A percentile compares a stretch with the other conserved stretches of the same genome.
Evolutionary conservation across 768 basidiomycete species (phyloP).

Genomic region (Lanmaoa pseudosensibilis): DNA sequence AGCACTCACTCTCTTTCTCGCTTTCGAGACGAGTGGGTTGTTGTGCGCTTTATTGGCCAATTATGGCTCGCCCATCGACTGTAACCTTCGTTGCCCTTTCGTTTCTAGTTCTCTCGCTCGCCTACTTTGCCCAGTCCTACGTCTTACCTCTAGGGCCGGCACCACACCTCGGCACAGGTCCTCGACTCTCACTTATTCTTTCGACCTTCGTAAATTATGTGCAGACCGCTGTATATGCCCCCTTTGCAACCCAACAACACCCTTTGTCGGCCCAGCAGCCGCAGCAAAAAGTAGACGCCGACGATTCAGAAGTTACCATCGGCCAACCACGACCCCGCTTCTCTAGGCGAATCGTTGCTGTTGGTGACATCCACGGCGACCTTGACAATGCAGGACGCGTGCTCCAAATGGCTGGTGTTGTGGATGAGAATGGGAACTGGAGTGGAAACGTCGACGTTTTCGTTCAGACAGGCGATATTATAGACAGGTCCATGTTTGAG

Average conservation of each 20-base stretch:
- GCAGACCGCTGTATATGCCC: slow-evolving; percentile 20
- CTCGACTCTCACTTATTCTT: slow-evolving; percentile 20
- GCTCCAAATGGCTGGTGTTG: slow-evolving; percentile 75
- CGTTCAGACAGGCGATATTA: slow-evolving; percentile 95
- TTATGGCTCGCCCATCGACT: slow-evolving; percentile 28
- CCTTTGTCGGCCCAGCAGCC: slow-evolving; percentile 9
- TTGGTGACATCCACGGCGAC: slow-evolving; percentile 94
- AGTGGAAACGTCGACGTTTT: slow-evolving; percentile 79
- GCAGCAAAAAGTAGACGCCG: not conserved
- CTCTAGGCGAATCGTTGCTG: slow-evolving; percentile 67
- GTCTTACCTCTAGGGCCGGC: slow-evolving; percentile 34
- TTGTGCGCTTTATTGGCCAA: not conserved
- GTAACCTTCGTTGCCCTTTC: slow-evolving; percentile 22
- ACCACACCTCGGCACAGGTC: slow-evolving; percentile 30
- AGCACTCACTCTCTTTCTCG: not conserved
- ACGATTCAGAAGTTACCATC: slow-evolving; percentile 11
- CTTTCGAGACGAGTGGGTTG: slow-evolving; percentile 6
- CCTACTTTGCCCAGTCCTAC: slow-evolving; percentile 32
- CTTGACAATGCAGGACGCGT: slow-evolving; percentile 75
- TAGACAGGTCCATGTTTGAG: slow-evolving; percentile 65
- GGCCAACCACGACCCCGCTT: slow-evolving; percentile 33
- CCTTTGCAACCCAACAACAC: slow-evolving; percentile 22
- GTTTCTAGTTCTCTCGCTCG: slow-evolving; percentile 31
- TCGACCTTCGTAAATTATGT: slow-evolving; percentile 29
- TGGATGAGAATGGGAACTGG: slow-evolving; percentile 76